phyloP scores from a whole-genome alignment of 176 grass and related monocot species.

The Paspalum notatum region DNA sequence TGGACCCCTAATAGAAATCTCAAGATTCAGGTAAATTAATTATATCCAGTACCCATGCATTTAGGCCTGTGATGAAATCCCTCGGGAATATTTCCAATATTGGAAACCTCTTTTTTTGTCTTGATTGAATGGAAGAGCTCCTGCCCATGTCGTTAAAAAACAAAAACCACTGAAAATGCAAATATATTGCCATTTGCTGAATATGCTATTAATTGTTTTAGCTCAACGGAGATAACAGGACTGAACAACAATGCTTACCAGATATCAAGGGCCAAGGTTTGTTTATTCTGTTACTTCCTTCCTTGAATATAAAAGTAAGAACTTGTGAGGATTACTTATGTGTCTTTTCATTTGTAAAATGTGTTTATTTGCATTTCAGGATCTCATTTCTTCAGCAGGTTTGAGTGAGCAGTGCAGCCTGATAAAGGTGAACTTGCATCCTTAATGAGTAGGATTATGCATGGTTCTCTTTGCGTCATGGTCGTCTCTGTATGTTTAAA shows the following conservation, averaged over 20 bases:
- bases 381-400: conserved; percentile 49
- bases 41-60: not conserved
- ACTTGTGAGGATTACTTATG: not conserved
- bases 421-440: conserved; percentile 52
- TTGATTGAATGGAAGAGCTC: too few relatives aligned
- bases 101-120: too few relatives aligned
- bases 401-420: conserved; percentile 56
- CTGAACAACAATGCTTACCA: conserved; percentile 83
- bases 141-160: too few relatives aligned
- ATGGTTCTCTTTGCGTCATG: not conserved
- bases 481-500: not conserved
- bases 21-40: conserved; percentile 64
- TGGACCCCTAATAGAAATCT: conserved; percentile 73
- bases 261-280: conserved; percentile 70
- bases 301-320: not conserved
- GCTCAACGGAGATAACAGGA: conserved; percentile 58
- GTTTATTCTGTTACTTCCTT: not conserved
- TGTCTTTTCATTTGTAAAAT: not conserved
- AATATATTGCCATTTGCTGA: too few relatives aligned
- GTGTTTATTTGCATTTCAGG: conserved; percentile 35
- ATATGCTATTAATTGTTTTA: conserved; percentile 33
- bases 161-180: too few relatives aligned
- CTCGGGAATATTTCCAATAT: too few relatives aligned
- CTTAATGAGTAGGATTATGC: not conserved
- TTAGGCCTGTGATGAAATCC: not conserved